Evolutionary conservation across 2,329 filamentous ascomycete genomes (phyloP).

Genomic region (Taxawa tesnikishii): DNA sequence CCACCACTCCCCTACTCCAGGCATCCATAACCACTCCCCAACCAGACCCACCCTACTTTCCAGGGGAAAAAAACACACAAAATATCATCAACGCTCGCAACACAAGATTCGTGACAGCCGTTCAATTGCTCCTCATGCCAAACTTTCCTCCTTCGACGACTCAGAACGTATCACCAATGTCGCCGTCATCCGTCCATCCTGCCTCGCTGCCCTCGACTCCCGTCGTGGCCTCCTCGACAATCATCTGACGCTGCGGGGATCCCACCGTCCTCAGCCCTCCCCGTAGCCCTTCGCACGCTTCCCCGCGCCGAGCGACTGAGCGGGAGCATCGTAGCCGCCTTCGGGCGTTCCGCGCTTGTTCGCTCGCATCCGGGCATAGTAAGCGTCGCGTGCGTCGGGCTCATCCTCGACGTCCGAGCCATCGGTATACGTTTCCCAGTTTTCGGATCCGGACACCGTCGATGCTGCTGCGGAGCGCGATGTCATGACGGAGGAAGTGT

Average conservation of each 20-base stretch:
- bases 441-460: constrained; percentile 43
- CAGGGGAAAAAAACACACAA: constrained; percentile 1
- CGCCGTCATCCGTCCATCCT: constrained; percentile 24
- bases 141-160: no score
- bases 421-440: constrained; percentile 95
- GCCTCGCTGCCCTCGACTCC: constrained; percentile 20
- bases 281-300: constrained; percentile 18
- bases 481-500: constrained; percentile 21
- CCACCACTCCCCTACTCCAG: no score
- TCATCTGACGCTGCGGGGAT: constrained; percentile 12
- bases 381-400: constrained; percentile 59
- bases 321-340: constrained; percentile 16
- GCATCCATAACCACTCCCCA: no score
- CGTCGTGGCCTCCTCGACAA: constrained; percentile 14
- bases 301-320: constrained; percentile 13
- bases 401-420: constrained; percentile 38
- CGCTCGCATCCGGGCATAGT: constrained; percentile 59
- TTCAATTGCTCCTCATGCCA: no score
- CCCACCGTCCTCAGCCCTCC: constrained; percentile 14
- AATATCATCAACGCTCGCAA: constrained; percentile 15
- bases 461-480: constrained; percentile 17
- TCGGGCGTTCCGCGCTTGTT: constrained; percentile 44
- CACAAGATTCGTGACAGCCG: no score
- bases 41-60: no score
- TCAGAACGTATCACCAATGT: constrained; percentile 21